Base-by-base conservation (phyloP, 148 eudicot species). In the Limonium bicolor region DNA sequence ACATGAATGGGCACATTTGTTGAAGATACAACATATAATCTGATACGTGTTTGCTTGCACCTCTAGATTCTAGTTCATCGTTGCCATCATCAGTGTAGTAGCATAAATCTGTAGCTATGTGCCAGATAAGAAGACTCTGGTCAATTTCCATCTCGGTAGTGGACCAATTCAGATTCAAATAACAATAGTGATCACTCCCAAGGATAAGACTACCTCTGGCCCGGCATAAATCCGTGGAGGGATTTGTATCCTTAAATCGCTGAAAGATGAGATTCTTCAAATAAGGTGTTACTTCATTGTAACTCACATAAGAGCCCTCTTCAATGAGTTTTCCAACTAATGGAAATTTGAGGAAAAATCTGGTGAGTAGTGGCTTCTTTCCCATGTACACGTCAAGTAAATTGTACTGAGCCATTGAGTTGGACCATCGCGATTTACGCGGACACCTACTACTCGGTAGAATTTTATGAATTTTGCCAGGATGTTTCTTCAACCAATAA, bases 21-120 rank as follows among this genome's bases (percentile, higher is more conserved):
- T 69, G 63, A 27, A 74, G 80, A 56, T 74, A 74, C 30, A 74
- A 25, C 80, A 74, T 62, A 28, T 74, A 74, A 51, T 69, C 75
- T 28, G 80, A 69, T 51, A 73, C 40, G 5, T 56, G 56, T 35
- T 58, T 73, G 70, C 77, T 62, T 61, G n/a, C n/a, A n/a, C n/a
- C n/a, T n/a, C n/a, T n/a, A n/a, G n/a, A n/a, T n/a, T n/a, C n/a
- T n/a, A n/a, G n/a, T n/a, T n/a, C n/a, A n/a, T n/a, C n/a, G n/a
- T n/a, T n/a, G n/a, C n/a, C n/a, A n/a, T n/a, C n/a, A n/a, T 65
- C 75, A 36, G 16, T 20, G 30, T 62, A 39, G 30, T 62, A 63
- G 43, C 80, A 74, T 1, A 74, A 51, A 8, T 69, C 72, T 10
- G 80, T 74, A 4, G 80, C 75, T 59, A 74, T 74, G 69, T 74